phyloP scores from a whole-genome alignment of 2,329 filamentous ascomycete genomes.

The Didymosphaeria variabile region DNA sequence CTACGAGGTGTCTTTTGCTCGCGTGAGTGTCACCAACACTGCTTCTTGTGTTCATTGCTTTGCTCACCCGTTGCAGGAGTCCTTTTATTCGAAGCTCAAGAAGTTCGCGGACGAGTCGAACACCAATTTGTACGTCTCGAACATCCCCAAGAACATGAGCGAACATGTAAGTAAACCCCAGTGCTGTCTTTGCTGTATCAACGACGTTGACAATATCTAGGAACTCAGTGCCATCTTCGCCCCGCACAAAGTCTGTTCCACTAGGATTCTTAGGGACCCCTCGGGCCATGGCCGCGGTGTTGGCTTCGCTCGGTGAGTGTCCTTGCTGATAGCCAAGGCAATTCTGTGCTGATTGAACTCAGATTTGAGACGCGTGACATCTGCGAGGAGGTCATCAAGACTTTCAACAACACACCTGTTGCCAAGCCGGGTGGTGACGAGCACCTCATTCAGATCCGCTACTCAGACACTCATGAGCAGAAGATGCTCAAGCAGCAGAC shows the following conservation, averaged over 20 bases:
- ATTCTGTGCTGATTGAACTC: slow-evolving; percentile 16
- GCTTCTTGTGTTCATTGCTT: neutral
- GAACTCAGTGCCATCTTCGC: slow-evolving; percentile 81
- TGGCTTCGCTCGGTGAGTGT: slow-evolving; percentile 87
- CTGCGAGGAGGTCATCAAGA: slow-evolving; percentile 87
- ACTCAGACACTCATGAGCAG: slow-evolving; percentile 95
- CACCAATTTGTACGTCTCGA: slow-evolving; percentile 98
- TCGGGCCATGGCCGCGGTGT: slow-evolving; percentile 95
- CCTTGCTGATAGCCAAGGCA: neutral
- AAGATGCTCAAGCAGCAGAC: slow-evolving; percentile 97
- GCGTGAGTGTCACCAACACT: slow-evolving; percentile 64
- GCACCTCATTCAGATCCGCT: slow-evolving; percentile 88
- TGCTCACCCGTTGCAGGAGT: slow-evolving; percentile 65
- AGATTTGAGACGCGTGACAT: slow-evolving; percentile 91
- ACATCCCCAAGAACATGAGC: slow-evolving; percentile 89
- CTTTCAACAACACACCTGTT: slow-evolving; percentile 77
- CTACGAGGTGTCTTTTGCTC: slow-evolving; percentile 97
- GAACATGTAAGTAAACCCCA: slow-evolving; percentile 72
- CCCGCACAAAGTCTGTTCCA: slow-evolving; percentile 85
- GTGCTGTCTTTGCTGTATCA: neutral
- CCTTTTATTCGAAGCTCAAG: slow-evolving; percentile 97
- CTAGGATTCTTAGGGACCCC: slow-evolving; percentile 91
- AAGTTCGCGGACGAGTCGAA: slow-evolving; percentile 89
- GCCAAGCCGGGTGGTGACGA: slow-evolving; percentile 72
- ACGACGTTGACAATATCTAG: slow-evolving; percentile 52